Conservation (phyloP, 306 rosid genomes). For the Cucurbita maxima region DNA sequence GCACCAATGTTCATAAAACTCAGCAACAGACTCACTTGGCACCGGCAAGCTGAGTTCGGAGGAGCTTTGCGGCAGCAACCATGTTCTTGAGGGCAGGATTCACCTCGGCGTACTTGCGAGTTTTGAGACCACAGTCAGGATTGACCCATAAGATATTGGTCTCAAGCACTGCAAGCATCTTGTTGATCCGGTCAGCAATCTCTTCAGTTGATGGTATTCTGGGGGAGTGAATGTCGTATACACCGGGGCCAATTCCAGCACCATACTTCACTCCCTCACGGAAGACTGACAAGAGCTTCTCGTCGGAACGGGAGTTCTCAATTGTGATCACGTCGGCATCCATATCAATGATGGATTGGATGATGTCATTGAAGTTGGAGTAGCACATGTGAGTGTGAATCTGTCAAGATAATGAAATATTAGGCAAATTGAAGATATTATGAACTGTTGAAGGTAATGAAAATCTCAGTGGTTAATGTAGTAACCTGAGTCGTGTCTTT, state of each 20-base stretch:
- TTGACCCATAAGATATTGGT: slow-evolving; percentile 72
- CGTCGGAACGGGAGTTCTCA: slow-evolving; percentile 79
- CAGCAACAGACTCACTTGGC: slow-evolving; percentile 25
- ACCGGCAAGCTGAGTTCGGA: slow-evolving; percentile 38
- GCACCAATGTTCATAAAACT: neutral
- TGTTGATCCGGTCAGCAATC: slow-evolving; percentile 51
- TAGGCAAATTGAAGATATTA: neutral
- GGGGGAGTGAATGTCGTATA: slow-evolving; percentile 84
- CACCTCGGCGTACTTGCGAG: slow-evolving; percentile 63
- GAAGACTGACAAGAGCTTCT: slow-evolving; percentile 67
- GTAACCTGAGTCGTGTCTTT: slow-evolving; percentile 56
- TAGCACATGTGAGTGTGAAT: slow-evolving; percentile 91
- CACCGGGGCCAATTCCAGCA: slow-evolving; percentile 83
- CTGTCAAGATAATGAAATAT: slow-evolving; percentile 16
- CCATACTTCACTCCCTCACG: slow-evolving; percentile 74
- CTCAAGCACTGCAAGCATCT: slow-evolving; percentile 69
- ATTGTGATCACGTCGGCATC: slow-evolving; percentile 86
- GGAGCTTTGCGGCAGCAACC: slow-evolving; percentile 69
- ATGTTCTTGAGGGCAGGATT: slow-evolving; percentile 59
- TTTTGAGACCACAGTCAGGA: slow-evolving; percentile 85
- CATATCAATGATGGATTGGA: slow-evolving; percentile 75
- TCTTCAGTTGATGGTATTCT: slow-evolving; percentile 64
- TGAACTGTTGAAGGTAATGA: neutral
- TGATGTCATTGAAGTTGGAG: slow-evolving; percentile 76
- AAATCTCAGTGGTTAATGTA: neutral